Evolutionary conservation across 2,329 filamentous ascomycete genomes (phyloP).

Genomic region (Beauveria sp.): DNA sequence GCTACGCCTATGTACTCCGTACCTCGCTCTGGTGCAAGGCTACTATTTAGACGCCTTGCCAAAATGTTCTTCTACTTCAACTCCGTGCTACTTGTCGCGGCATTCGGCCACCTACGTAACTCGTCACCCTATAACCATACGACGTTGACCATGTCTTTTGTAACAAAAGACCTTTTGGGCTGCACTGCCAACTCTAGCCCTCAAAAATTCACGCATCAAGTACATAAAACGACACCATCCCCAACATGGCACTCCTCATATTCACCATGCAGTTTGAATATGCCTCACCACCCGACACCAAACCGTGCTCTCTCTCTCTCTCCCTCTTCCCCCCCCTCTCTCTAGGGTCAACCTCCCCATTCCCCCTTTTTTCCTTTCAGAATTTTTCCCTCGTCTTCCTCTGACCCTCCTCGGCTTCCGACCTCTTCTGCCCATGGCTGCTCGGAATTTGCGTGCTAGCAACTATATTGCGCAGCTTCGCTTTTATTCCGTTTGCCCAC

Average conservation of each 20-base stretch:
- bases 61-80: background rate
- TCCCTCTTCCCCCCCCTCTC: background rate
- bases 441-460: background rate
- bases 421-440: background rate
- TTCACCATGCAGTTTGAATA: background rate
- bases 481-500: no score
- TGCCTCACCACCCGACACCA: background rate
- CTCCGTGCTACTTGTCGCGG: background rate
- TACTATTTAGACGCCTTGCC: background rate
- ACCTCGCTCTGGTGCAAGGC: background rate
- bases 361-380: background rate
- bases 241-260: background rate
- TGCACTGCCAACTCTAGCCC: background rate
- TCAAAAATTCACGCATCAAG: background rate
- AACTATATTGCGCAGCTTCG: no score
- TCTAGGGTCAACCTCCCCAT: constrained; percentile 6
- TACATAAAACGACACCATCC: background rate
- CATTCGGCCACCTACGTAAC: background rate
- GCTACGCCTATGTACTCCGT: no score
- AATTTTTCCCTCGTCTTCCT: background rate
- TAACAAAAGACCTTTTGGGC: no score
- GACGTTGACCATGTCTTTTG: no score
- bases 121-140: background rate
- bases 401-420: background rate
- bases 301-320: background rate